These are phyloP conservation scores for Naganishia sp. DNA, from an alignment of 1,284 basidiomycete genomes.

Conservation along the genomic window DNA sequence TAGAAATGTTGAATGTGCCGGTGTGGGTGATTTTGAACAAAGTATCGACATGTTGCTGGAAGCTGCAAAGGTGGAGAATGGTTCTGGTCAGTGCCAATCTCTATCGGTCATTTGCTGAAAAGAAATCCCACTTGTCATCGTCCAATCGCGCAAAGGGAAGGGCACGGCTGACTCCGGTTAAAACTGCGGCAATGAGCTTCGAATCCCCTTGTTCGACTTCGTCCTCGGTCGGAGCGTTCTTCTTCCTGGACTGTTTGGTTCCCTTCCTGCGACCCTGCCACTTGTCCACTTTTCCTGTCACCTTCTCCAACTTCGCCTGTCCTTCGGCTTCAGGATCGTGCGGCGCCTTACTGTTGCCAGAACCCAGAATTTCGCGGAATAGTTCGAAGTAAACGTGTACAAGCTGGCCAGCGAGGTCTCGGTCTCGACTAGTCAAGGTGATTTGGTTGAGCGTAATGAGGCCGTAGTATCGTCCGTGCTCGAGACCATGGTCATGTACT, in stretches of 20 bases:
- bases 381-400: conserved; percentile 94
- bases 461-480: conserved; percentile 84
- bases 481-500: conserved; percentile 56
- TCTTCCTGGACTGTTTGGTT: conserved; percentile 41
- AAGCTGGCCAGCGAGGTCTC: conserved; percentile 75
- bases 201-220: conserved; percentile 80
- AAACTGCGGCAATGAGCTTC: conserved; percentile 82
- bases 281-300: conserved; percentile 54
- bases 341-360: conserved; percentile 52
- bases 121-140: conserved; percentile 61
- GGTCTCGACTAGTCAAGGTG: conserved; percentile 71
- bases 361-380: conserved; percentile 82
- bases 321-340: conserved; percentile 51
- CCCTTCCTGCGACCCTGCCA: conserved; percentile 53
- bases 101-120: conserved; percentile 34
- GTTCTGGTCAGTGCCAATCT: conserved; percentile 37
- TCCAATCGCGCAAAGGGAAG: conserved; percentile 82
- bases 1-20: conserved; percentile 85
- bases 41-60: conserved; percentile 86
- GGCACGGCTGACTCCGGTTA: conserved; percentile 94
- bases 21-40: conserved; percentile 95
- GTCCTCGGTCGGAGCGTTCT: conserved; percentile 51
- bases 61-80: conserved; percentile 56
- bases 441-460: conserved; percentile 94
- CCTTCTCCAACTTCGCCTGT: conserved; percentile 49